phyloP scores from a whole-genome alignment of 2,329 filamentous ascomycete genomes.

The Orbilia blumenaviensis region DNA sequence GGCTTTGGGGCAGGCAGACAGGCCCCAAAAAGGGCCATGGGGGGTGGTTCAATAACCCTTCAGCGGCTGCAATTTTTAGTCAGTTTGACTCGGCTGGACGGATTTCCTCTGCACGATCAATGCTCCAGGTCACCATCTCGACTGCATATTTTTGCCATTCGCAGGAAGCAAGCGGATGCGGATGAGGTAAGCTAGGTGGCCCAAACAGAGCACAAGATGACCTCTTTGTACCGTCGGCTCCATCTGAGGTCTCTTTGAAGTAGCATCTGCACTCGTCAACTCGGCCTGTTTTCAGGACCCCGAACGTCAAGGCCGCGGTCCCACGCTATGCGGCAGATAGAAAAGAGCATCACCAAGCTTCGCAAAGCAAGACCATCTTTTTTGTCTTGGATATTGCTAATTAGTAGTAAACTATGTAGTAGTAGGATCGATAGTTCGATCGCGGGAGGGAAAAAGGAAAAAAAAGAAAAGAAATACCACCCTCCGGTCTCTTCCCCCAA shows the following conservation, averaged over 20 bases:
- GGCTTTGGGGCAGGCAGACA: not conserved
- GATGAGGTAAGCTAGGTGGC: slow-evolving; percentile 48
- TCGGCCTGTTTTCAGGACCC: slow-evolving; percentile 27
- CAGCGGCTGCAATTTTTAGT: slow-evolving; percentile 29
- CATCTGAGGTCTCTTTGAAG: slow-evolving; percentile 16
- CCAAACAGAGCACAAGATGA: slow-evolving; percentile 14
- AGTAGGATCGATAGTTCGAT: too few relatives aligned
- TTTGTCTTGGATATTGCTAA: not conserved
- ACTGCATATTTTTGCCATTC: slow-evolving; percentile 50
- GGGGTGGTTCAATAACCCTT: too few relatives aligned
- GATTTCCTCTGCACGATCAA: slow-evolving; percentile 35
- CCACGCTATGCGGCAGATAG: slow-evolving; percentile 43
- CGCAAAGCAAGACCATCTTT: slow-evolving; percentile 26
- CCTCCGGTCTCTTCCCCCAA: not conserved
- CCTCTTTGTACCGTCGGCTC: slow-evolving; percentile 24
- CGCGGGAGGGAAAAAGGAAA: not conserved
- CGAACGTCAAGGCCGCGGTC: slow-evolving; percentile 31
- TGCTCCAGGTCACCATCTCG: slow-evolving; percentile 37
- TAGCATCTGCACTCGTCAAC: slow-evolving; percentile 6
- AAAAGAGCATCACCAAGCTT: slow-evolving; percentile 35
- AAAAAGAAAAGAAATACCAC: not conserved
- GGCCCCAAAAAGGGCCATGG: slow-evolving; percentile 15
- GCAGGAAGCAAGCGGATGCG: slow-evolving; percentile 53
- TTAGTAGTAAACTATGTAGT: too few relatives aligned
- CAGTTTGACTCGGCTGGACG: slow-evolving; percentile 39